Conservation (phyloP, 805 yeast genomes). For the Sugiyamaella smithiae region DNA sequence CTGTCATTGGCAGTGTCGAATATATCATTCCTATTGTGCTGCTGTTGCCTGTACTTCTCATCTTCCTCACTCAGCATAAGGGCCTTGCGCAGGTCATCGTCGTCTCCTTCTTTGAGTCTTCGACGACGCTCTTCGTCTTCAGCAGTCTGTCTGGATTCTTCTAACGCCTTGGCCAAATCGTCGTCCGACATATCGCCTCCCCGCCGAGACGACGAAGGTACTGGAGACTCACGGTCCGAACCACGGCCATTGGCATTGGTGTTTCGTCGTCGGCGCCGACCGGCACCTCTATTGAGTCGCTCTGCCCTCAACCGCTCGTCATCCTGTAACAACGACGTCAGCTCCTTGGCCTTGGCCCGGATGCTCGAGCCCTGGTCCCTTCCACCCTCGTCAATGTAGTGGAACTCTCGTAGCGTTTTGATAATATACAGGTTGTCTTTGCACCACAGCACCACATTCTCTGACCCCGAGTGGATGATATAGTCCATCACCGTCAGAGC, state of each 20-base stretch:
- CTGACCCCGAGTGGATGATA: slow-evolving; percentile 80
- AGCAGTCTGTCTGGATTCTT: slow-evolving; percentile 75
- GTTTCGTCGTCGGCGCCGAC: slow-evolving; percentile 21
- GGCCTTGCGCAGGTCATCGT: slow-evolving; percentile 66
- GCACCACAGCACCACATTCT: slow-evolving; percentile 88
- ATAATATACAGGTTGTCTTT: slow-evolving; percentile 83
- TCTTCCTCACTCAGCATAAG: slow-evolving; percentile 71
- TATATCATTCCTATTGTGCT: slow-evolving; percentile 12
- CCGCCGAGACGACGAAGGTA: background rate
- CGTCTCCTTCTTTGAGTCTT: slow-evolving; percentile 42
- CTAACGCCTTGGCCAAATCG: slow-evolving; percentile 77
- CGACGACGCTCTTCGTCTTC: slow-evolving; percentile 70
- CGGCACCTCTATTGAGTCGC: slow-evolving; percentile 44
- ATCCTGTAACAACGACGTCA: slow-evolving; percentile 74
- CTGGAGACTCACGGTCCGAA: slow-evolving; percentile 7
- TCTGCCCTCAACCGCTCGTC: slow-evolving; percentile 76
- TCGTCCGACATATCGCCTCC: slow-evolving; percentile 46
- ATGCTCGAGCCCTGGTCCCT: slow-evolving; percentile 85
- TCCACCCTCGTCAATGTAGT: slow-evolving; percentile 71
- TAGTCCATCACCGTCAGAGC: slow-evolving; percentile 86
- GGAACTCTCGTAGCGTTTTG: slow-evolving; percentile 88
- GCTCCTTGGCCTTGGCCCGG: slow-evolving; percentile 85
- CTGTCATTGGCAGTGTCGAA: slow-evolving; percentile 23
- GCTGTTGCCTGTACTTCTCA: slow-evolving; percentile 54
- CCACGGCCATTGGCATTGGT: slow-evolving; percentile 21